phyloP scores from a whole-genome alignment of 1,139 yeast species.

The Zhuliangozyma blackwelliae region DNA sequence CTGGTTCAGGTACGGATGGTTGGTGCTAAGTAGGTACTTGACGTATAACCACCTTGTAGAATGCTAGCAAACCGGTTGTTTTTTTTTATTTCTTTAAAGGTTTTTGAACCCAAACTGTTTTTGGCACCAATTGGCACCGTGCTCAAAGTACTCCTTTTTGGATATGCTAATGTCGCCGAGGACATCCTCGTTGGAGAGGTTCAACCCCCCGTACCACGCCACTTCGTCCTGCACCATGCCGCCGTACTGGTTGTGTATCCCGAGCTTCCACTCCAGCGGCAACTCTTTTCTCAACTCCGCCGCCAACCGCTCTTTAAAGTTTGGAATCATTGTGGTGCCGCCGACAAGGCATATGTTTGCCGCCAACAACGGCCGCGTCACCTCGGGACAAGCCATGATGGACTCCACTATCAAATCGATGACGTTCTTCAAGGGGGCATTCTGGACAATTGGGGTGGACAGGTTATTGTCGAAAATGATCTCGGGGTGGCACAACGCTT shows the following conservation, averaged over 20 bases:
- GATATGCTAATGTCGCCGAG: conserved; percentile 60
- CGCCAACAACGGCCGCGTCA: conserved; percentile 69
- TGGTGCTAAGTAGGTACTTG: conserved; percentile 69
- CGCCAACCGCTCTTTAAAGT: conserved; percentile 58
- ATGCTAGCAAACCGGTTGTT: conserved; percentile 5
- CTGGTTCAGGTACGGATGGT: conserved; percentile 94
- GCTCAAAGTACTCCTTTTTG: conserved; percentile 77
- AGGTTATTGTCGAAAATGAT: conserved; percentile 43
- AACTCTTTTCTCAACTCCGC: conserved; percentile 61
- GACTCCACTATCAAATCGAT: conserved; percentile 75
- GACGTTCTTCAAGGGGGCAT: conserved; percentile 64
- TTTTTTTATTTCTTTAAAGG: conserved; percentile 11
- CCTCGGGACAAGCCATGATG: conserved; percentile 67
- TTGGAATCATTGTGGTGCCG: conserved; percentile 71
- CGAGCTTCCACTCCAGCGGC: conserved; percentile 63
- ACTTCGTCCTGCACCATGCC: conserved; percentile 21
- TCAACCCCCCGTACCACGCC: conserved; percentile 42
- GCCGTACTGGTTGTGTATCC: conserved; percentile 30
- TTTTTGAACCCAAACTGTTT: conserved; percentile 66
- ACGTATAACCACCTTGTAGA: conserved; percentile 63
- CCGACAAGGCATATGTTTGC: conserved; percentile 82
- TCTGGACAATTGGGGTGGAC: conserved; percentile 25
- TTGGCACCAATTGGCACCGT: conserved; percentile 79
- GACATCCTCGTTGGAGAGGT: conserved; percentile 48
- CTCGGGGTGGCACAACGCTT: conserved; percentile 81